Conservation (phyloP, 768 basidiomycete genomes). For the Collybia mongolica region DNA sequence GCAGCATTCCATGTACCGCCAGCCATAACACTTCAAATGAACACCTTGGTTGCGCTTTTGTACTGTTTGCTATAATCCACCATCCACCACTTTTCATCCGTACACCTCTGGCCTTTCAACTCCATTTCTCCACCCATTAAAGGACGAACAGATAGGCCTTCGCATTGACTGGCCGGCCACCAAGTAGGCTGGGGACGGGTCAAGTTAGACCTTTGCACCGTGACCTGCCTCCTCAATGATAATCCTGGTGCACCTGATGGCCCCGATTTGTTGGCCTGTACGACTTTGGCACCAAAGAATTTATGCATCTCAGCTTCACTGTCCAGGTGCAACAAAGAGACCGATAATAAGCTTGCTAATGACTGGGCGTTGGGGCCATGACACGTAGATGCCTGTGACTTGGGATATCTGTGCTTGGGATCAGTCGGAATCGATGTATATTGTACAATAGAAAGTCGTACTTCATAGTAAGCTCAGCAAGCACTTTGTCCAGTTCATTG, state of each 20-base stretch:
- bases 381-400: constrained; percentile 40
- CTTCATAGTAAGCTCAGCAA: constrained; percentile 85
- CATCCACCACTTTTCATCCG: constrained; percentile 84
- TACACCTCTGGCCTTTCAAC: constrained; percentile 27
- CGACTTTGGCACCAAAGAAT: constrained; percentile 92
- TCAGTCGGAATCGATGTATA: not conserved
- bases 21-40: constrained; percentile 76
- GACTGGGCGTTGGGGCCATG: constrained; percentile 27
- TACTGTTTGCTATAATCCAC: constrained; percentile 86
- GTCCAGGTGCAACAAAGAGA: constrained; percentile 83
- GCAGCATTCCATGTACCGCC: constrained; percentile 58
- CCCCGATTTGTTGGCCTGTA: constrained; percentile 55
- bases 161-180: constrained; percentile 67
- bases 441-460: constrained; percentile 26
- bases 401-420: constrained; percentile 42
- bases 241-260: constrained; percentile 30
- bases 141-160: constrained; percentile 68
- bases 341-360: constrained; percentile 61
- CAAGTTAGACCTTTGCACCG: constrained; percentile 61
- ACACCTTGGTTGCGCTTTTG: constrained; percentile 75
- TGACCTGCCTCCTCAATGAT: constrained; percentile 33
- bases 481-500: constrained; percentile 82
- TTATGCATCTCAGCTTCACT: constrained; percentile 87
- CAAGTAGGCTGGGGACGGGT: constrained; percentile 76
- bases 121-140: constrained; percentile 54